Evolutionary conservation across 1,139 yeast genomes (phyloP).

Genomic region (Geotrichum candidum): DNA sequence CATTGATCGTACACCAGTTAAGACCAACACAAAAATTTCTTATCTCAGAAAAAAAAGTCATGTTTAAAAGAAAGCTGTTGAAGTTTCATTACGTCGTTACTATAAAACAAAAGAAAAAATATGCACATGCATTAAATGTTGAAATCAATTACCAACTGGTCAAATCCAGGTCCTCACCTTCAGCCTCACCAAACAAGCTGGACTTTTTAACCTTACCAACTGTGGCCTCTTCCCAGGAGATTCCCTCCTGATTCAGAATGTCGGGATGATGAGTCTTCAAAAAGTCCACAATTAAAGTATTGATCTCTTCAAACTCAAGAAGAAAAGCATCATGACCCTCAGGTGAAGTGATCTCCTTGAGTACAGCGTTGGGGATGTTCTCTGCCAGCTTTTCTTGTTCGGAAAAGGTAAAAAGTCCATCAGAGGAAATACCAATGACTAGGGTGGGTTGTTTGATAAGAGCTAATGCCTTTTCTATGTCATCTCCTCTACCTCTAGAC

Average conservation of each 20-base stretch:
- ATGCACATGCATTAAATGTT: background rate
- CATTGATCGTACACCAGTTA: too few relatives aligned
- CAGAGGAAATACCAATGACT: constrained; percentile 83
- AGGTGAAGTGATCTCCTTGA: constrained; percentile 77
- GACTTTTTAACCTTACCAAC: constrained; percentile 46
- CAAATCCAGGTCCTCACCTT: constrained; percentile 49
- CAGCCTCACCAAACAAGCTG: constrained; percentile 93
- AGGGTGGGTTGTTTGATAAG: constrained; percentile 67
- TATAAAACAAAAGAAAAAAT: background rate
- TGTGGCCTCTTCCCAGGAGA: constrained; percentile 50
- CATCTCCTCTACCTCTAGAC: constrained; percentile 65
- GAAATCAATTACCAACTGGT: constrained; percentile 63
- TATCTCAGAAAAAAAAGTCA: background rate
- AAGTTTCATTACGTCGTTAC: constrained; percentile 4
- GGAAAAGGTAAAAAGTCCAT: constrained; percentile 84
- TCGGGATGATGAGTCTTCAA: constrained; percentile 53
- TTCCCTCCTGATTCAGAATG: constrained; percentile 45
- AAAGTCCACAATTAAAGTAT: constrained; percentile 62
- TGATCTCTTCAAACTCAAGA: constrained; percentile 78
- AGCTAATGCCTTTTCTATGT: constrained; percentile 47
- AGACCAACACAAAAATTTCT: too few relatives aligned
- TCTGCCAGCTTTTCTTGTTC: constrained; percentile 84
- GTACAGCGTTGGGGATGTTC: constrained; percentile 59
- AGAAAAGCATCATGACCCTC: constrained; percentile 98
- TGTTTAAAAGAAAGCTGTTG: constrained; percentile 5